A percentile compares a stretch with the other conserved stretches of the same genome.
phyloP scores from a whole-genome alignment of 371 early-diverging fungal genomes.

The Mucor irregularis region DNA sequence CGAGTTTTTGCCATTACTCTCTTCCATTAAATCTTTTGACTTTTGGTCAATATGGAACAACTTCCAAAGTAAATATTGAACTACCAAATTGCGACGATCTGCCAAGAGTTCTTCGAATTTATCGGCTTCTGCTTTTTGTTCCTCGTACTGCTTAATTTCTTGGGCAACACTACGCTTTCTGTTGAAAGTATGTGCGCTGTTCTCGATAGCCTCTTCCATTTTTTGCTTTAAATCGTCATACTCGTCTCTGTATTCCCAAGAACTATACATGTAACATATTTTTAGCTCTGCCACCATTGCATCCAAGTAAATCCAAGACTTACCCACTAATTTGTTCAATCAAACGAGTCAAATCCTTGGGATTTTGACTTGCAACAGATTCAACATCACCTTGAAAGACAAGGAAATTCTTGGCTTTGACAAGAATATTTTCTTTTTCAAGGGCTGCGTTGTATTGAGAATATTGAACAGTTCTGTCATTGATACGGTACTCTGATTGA shows the following conservation, averaged over 20 bases:
- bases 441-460: conserved; percentile 77
- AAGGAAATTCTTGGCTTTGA: conserved; percentile 96
- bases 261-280: conserved; percentile 53
- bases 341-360: conserved; percentile 90
- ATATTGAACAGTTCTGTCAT: conserved; percentile 70
- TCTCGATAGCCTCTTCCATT: conserved; percentile 87
- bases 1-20: conserved; percentile 27
- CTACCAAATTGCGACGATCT: conserved; percentile 57
- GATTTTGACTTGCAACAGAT: conserved; percentile 93
- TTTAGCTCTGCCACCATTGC: too few species aligned
- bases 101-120: conserved; percentile 70
- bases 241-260: conserved; percentile 84
- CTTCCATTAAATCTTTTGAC: conserved; percentile 53
- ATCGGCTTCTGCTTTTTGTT: conserved; percentile 91
- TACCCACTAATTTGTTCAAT: conserved; percentile 97
- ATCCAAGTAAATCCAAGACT: too few species aligned
- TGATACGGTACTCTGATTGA: conserved; percentile 87
- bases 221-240: conserved; percentile 84
- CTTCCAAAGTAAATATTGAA: conserved; percentile 83
- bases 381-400: conserved; percentile 99
- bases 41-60: conserved; percentile 82
- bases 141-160: conserved; percentile 90
- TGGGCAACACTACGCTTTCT: conserved; percentile 83
- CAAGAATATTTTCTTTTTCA: conserved; percentile 88
- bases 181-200: conserved; percentile 85